These are phyloP conservation scores for Darksidea phi DNA, from an alignment of 495 filamentous ascomycete species.

Conservation along the genomic window DNA sequence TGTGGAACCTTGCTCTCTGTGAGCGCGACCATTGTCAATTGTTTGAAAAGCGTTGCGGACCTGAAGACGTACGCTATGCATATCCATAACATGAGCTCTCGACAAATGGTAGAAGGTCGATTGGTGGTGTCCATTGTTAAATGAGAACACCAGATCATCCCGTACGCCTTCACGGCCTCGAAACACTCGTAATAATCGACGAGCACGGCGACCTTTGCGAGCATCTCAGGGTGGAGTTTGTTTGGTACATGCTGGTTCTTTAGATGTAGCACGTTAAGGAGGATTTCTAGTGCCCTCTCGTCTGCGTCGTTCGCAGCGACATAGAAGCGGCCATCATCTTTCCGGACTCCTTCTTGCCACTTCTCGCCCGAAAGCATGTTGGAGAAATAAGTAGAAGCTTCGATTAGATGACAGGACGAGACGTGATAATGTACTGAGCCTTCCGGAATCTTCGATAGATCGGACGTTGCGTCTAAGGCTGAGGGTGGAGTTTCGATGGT, in stretches of 20 bases:
- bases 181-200: slow-evolving; percentile 54
- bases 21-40: slow-evolving; percentile 7
- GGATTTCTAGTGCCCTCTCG: slow-evolving; percentile 47
- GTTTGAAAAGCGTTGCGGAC: slow-evolving; percentile 13
- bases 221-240: slow-evolving; percentile 46
- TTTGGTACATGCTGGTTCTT: slow-evolving; percentile 47
- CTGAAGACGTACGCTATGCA: slow-evolving; percentile 45
- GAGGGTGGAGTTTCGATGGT: not conserved
- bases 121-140: too few species aligned
- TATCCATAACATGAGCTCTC: slow-evolving; percentile 45
- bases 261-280: slow-evolving; percentile 55
- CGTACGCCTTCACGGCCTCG: slow-evolving; percentile 36
- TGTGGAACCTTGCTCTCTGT: not conserved
- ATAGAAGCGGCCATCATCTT: slow-evolving; percentile 43
- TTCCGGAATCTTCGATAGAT: not conserved
- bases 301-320: slow-evolving; percentile 46
- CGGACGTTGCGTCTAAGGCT: not conserved
- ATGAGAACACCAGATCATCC: too few species aligned
- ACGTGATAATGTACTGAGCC: slow-evolving; percentile 42
- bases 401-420: slow-evolving; percentile 53
- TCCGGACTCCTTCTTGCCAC: too few species aligned
- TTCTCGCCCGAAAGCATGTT: too few species aligned
- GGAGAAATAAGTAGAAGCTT: slow-evolving; percentile 51
- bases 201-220: slow-evolving; percentile 52
- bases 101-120: slow-evolving; percentile 26